Percentiles rank a stretch among this genome's conserved stretches.
phyloP scores from a whole-genome alignment of 768 basidiomycete species.

The Suillus discolor region DNA sequence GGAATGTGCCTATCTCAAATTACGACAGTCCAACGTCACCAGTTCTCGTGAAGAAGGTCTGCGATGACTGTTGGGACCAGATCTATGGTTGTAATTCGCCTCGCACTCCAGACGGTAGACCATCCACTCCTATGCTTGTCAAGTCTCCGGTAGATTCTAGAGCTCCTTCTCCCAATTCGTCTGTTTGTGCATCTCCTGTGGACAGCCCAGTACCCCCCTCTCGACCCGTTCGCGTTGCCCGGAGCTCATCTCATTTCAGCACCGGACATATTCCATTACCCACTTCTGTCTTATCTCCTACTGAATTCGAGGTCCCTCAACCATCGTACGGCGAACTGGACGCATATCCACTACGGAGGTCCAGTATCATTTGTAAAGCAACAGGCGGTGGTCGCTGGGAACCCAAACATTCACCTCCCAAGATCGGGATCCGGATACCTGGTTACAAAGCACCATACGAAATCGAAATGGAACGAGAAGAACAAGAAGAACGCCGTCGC shows the following conservation, averaged over 20 bases:
- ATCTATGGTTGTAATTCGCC: slow-evolving; percentile 57
- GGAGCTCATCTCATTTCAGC: slow-evolving; percentile 33
- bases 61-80: slow-evolving; percentile 77
- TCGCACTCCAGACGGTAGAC: slow-evolving; percentile 40
- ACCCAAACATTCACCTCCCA: slow-evolving; percentile 54
- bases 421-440: slow-evolving; percentile 53
- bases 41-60: slow-evolving; percentile 62
- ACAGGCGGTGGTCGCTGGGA: slow-evolving; percentile 82
- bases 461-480: slow-evolving; percentile 69
- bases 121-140: slow-evolving; percentile 43
- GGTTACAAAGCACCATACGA: slow-evolving; percentile 71
- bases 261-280: slow-evolving; percentile 28
- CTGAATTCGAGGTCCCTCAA: slow-evolving; percentile 36
- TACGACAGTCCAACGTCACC: slow-evolving; percentile 66
- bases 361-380: slow-evolving; percentile 72
- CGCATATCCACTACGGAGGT: slow-evolving; percentile 70
- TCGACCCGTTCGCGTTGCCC: slow-evolving; percentile 21
- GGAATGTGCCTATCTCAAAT: slow-evolving; percentile 56
- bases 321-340: slow-evolving; percentile 70
- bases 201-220: slow-evolving; percentile 26
- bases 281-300: slow-evolving; percentile 22
- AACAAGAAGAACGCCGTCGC: slow-evolving; percentile 50
- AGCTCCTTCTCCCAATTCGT: slow-evolving; percentile 35
- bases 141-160: slow-evolving; percentile 32
- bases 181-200: slow-evolving; percentile 36